Percentiles rank a stretch among this genome's conserved stretches.
Conservation (phyloP, 179 eudicot genomes). For the Sideroxylon spinosum region DNA sequence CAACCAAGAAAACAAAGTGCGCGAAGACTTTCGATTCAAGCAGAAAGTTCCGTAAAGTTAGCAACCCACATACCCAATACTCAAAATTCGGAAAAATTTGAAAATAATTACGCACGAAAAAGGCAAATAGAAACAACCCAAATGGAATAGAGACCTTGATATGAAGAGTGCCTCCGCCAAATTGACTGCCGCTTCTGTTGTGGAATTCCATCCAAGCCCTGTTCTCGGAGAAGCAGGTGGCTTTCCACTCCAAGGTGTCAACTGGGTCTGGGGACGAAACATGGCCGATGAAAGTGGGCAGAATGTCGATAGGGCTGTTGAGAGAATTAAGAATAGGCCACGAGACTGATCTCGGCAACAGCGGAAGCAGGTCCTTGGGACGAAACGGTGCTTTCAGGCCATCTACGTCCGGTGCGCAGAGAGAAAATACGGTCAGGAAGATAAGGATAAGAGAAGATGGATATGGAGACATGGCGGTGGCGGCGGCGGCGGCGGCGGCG, state of each 20-base stretch:
- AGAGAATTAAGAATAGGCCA: slow-evolving; percentile 63
- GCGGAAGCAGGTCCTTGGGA: slow-evolving; percentile 59
- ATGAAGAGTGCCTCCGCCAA: slow-evolving; percentile 98
- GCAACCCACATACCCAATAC: neutral
- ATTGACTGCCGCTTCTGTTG: slow-evolving; percentile 55
- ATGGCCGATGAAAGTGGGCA: slow-evolving; percentile 85
- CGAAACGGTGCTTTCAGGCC: slow-evolving; percentile 48
- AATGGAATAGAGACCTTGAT: slow-evolving; percentile 42
- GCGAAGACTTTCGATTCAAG: neutral
- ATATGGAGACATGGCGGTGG: slow-evolving; percentile 15
- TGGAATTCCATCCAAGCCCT: slow-evolving; percentile 93
- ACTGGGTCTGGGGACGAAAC: slow-evolving; percentile 30
- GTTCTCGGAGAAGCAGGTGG: slow-evolving; percentile 81
- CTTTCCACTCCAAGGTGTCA: slow-evolving; percentile 69
- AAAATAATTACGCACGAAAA: neutral
- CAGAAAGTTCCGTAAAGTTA: neutral
- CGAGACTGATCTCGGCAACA: slow-evolving; percentile 61
- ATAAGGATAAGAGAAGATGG: neutral
- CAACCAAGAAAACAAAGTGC: neutral
- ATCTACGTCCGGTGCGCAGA: neutral
- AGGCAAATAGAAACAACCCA: neutral
- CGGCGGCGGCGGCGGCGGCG: neutral
- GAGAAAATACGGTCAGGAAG: neutral
- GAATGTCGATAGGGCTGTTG: slow-evolving; percentile 54
- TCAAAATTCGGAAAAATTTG: neutral